These are phyloP conservation scores for Ustilago hordei DNA, from an alignment of 1,284 basidiomycete species.

Conservation along the genomic window DNA sequence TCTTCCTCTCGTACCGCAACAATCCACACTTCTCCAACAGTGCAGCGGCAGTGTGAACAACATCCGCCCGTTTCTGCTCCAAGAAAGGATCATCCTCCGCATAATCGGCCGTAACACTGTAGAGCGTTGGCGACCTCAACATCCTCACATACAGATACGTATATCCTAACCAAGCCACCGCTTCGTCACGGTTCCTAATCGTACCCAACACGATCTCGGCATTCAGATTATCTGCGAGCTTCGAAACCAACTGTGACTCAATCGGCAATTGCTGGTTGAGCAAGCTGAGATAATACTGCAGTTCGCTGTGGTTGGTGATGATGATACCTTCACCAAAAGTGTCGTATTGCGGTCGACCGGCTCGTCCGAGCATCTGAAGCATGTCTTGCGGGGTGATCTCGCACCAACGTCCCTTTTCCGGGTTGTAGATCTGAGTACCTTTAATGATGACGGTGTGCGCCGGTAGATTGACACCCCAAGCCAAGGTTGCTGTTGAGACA, in stretches of 20 bases:
- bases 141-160: constrained; percentile 85
- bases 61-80: constrained; percentile 92
- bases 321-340: constrained; percentile 98
- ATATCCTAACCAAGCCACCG: constrained; percentile 84
- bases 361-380: constrained; percentile 97
- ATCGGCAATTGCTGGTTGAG: constrained; percentile 77
- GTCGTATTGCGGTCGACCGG: constrained; percentile 97
- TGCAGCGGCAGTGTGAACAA: constrained; percentile 92
- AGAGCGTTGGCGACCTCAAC: constrained; percentile 88
- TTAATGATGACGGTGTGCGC: constrained; percentile 99
- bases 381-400: constrained; percentile 97
- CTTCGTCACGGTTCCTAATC: constrained; percentile 90
- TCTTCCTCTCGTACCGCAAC: constrained; percentile 90
- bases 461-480: constrained; percentile 99
- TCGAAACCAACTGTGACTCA: constrained; percentile 92
- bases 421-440: constrained; percentile 99
- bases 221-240: constrained; percentile 94
- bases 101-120: constrained; percentile 91
- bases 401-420: constrained; percentile 97
- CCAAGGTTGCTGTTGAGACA: constrained; percentile 96
- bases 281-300: constrained; percentile 83
- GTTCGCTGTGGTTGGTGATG: constrained; percentile 95
- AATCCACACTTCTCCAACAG: constrained; percentile 93
- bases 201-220: constrained; percentile 97
- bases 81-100: constrained; percentile 84